phyloP scores from a whole-genome alignment of 495 filamentous ascomycete species.

The Aspergillus bridgeri region DNA sequence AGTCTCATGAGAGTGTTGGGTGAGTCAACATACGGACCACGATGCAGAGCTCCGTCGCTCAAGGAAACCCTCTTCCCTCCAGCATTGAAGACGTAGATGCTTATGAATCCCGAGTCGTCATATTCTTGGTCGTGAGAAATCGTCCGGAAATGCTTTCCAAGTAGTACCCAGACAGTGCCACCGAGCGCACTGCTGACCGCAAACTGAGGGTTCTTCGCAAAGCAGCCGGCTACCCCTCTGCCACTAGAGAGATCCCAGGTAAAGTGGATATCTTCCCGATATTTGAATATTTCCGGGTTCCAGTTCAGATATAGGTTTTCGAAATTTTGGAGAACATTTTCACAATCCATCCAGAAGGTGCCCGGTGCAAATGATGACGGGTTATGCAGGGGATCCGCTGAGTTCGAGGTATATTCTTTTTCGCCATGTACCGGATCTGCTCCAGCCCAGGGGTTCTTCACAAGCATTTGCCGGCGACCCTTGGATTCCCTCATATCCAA shows the following conservation, averaged over 20 bases:
- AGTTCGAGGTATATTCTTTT: constrained; percentile 7
- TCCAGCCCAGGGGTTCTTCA: constrained; percentile 97
- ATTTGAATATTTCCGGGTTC: constrained; percentile 81
- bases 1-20: constrained; percentile 85
- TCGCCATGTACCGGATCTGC: constrained; percentile 39
- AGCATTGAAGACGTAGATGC: constrained; percentile 73
- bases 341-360: constrained; percentile 87
- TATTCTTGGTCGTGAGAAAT: constrained; percentile 35
- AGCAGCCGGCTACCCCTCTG: constrained; percentile 55
- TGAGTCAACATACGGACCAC: constrained; percentile 85
- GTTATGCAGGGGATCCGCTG: constrained; percentile 8
- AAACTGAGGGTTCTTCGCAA: constrained; percentile 82
- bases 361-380: constrained; percentile 50
- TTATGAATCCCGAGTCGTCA: constrained; percentile 68
- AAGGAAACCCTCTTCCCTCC: constrained; percentile 72
- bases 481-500: constrained; percentile 69
- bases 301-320: constrained; percentile 96
- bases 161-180: constrained; percentile 74
- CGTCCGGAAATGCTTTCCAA: constrained; percentile 74
- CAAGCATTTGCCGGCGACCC: constrained; percentile 62
- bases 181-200: constrained; percentile 54
- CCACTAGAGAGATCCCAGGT: constrained; percentile 70
- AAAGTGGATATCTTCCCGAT: constrained; percentile 87
- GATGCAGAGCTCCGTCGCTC: constrained; percentile 60
- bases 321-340: constrained; percentile 83